A percentile compares a stretch with the other conserved stretches of the same genome.
These are phyloP conservation scores for Phialophora verrucosa DNA, from an alignment of 2,329 filamentous ascomycete genomes.

Conservation along the genomic window DNA sequence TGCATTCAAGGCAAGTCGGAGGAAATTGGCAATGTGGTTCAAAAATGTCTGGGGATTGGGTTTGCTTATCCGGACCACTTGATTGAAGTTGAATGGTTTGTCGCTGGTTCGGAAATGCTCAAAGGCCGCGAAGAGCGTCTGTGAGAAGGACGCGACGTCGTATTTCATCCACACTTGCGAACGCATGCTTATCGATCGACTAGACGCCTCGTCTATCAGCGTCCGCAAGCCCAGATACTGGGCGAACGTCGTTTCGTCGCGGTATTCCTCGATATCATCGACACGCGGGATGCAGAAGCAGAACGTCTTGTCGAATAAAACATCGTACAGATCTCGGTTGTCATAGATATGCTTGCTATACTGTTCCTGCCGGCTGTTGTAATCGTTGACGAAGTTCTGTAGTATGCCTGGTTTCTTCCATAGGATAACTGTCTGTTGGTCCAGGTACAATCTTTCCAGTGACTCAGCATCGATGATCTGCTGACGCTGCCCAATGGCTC, in stretches of 20 bases:
- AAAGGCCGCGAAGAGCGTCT: constrained; percentile 21
- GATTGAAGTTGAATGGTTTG: constrained; percentile 22
- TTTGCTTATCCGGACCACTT: constrained; percentile 10
- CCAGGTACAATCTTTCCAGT: constrained; percentile 8
- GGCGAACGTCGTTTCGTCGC: constrained; percentile 11
- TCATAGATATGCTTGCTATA: constrained; percentile 16
- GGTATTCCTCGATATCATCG: constrained; percentile 9
- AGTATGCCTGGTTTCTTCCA: constrained; percentile 12
- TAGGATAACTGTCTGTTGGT: constrained; percentile 9
- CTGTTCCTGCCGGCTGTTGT: constrained; percentile 14
- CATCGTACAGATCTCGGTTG: constrained; percentile 19
- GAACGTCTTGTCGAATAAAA: constrained; percentile 3
- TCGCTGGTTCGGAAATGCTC: constrained; percentile 21
- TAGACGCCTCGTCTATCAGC: constrained; percentile 13
- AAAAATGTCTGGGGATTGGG: constrained; percentile 12
- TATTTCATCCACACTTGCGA: constrained; percentile 19
- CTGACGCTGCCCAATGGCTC: constrained; percentile 9
- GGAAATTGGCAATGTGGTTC: constrained; percentile 16
- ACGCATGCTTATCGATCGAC: constrained; percentile 7
- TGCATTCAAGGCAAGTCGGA: constrained; percentile 11
- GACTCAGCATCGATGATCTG: constrained; percentile 6
- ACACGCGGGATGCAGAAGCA: constrained; percentile 16
- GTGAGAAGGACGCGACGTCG: constrained; percentile 14
- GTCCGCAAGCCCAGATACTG: constrained; percentile 15
- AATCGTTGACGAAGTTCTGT: constrained; percentile 12